Evolutionary conservation across 169 alveolate species (phyloP).

Genomic region (Perkinsus chesapeaki): DNA sequence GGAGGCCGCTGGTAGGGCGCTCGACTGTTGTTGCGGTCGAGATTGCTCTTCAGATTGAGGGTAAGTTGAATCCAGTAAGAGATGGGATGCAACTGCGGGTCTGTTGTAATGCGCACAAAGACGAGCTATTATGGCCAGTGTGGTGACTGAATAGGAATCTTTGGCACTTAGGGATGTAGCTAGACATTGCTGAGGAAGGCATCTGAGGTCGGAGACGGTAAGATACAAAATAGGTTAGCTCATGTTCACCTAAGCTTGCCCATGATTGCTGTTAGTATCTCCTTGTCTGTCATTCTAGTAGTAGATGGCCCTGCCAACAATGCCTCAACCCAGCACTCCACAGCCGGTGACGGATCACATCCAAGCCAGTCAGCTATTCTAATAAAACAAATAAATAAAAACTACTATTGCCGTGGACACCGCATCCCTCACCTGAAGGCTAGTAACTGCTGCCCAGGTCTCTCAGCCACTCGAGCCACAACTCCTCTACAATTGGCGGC

Average conservation of each 20-base stretch:
- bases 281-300: not conserved
- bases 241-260: not conserved
- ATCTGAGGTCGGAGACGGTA: not conserved
- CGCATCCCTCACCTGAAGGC: not conserved
- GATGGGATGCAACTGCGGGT: not conserved
- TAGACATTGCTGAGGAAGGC: not conserved
- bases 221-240: not conserved
- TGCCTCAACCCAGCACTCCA: not conserved
- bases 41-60: not conserved
- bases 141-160: not conserved
- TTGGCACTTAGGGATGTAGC: not conserved
- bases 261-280: not conserved
- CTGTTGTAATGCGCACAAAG: not conserved
- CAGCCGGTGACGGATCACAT: not conserved
- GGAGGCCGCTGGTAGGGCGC: not conserved
- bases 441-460: not conserved
- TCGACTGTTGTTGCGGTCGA: not conserved
- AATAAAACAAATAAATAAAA: no score
- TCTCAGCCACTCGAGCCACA: not conserved
- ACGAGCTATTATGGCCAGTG: not conserved
- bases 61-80: no score
- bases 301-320: not conserved
- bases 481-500: not conserved
- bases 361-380: not conserved
- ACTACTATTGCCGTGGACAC: no score